Base-by-base conservation (phyloP, 2,329 filamentous ascomycete genomes). In the Fusarium nurragi region DNA sequence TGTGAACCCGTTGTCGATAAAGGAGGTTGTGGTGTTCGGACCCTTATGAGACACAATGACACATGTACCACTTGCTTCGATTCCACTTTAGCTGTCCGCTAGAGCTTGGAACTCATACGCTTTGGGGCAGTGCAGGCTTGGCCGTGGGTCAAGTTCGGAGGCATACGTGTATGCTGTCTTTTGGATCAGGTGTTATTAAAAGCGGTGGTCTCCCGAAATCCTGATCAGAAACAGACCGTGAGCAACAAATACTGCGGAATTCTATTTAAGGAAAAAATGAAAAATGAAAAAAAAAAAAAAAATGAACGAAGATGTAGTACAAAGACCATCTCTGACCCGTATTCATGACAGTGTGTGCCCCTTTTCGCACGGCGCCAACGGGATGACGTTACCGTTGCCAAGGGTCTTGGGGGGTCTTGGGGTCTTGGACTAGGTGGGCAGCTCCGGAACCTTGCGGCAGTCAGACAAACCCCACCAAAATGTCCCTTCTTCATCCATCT, bases 391-490 rank as follows among this genome's bases (percentile, higher is more conserved):
- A 57, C 58, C 58, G 58, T 30, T 44, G 52, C 65, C 55, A 61
- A 54, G 63, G 36, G 60, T 59, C 53, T 65, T 61, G 52, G 48
- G 48, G 41, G 16, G 34, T 59, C 53, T 58, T 59, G 55, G 32
- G 37, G 37, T 22, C 37, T 39, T 39, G 19, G n/a, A 44, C 36
- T 40, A 25, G 38, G 53, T 40, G 30, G 38, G 53, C 44, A 69
- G 61, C 58, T 65, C 43, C 49, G 60, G 49, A 22, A 41, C 47
- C 32, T 51, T 54, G 28, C 34, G 58, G 38, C 59, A 46, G 37
- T 25, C 57, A 18, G 40, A 56, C 22, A 41, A 65, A 59, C 67
- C 67, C 67, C 67, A 60, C 67, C 64, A 66, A 50, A 50, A 59
- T 56, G 67, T 54, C 54, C 32, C 28, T 53, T 53, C 67, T 58